Conservation (phyloP, 306 rosid species). For the Crataegus laevigata region DNA sequence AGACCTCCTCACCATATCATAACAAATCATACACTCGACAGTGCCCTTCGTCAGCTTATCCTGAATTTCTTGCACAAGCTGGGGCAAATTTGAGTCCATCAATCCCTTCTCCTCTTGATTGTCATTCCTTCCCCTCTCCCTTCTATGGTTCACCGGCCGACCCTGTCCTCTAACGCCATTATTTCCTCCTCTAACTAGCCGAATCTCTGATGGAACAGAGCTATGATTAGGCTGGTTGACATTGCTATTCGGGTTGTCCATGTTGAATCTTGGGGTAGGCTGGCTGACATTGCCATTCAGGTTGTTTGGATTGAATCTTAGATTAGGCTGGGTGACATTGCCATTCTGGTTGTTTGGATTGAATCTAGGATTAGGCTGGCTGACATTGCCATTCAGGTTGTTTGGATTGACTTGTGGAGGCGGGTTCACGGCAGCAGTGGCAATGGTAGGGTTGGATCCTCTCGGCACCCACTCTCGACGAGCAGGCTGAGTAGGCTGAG, state of each 20-base stretch:
- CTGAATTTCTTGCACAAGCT: constrained; percentile 83
- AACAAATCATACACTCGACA: constrained; percentile 92
- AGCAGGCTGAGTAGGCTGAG: constrained; percentile 35
- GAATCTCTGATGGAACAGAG: constrained; percentile 6
- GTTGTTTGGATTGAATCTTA: neutral
- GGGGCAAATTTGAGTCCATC: constrained; percentile 58
- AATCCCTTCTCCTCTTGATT: constrained; percentile 27
- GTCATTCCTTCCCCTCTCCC: constrained; percentile 27
- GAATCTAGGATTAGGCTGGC: no score
- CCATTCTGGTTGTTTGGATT: neutral
- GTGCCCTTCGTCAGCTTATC: constrained; percentile 68
- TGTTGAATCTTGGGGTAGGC: neutral
- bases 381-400: no score
- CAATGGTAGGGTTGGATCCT: constrained; percentile 15
- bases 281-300: neutral
- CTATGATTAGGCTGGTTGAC: constrained; percentile 11
- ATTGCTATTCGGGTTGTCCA: neutral
- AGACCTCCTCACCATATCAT: constrained; percentile 76
- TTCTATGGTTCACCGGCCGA: constrained; percentile 28
- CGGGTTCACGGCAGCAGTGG: neutral
- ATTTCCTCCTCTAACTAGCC: constrained; percentile 21
- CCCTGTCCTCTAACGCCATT: constrained; percentile 25
- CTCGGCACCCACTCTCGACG: constrained; percentile 57
- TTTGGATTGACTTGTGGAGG: neutral
- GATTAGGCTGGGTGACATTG: neutral